Conservation (phyloP, 345 rosid species). For the Mercurialis annua region DNA sequence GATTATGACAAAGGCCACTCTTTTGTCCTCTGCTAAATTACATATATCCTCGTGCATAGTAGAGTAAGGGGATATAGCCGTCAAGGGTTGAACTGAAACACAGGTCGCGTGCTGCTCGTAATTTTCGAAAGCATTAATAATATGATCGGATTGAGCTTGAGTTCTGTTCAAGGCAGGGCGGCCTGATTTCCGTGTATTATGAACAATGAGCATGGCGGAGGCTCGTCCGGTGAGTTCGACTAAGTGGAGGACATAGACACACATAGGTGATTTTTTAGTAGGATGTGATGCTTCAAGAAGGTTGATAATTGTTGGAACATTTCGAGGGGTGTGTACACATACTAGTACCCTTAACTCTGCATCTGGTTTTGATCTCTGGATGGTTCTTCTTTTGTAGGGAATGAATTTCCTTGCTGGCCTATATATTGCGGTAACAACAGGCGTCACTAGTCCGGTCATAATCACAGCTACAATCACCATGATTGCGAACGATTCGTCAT, state of each 20-base stretch:
- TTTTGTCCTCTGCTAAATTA: conserved; percentile 82
- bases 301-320: conserved; percentile 85
- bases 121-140: conserved; percentile 79
- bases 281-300: conserved; percentile 86
- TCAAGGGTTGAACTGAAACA: conserved; percentile 75
- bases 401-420: conserved; percentile 55
- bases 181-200: conserved; percentile 67
- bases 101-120: conserved; percentile 60
- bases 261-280: conserved; percentile 67
- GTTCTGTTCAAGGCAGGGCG: conserved; percentile 71
- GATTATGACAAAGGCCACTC: conserved; percentile 63
- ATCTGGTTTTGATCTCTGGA: conserved; percentile 64
- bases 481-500: conserved; percentile 68
- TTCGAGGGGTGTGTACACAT: conserved; percentile 80
- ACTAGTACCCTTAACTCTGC: conserved; percentile 61
- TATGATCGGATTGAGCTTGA: conserved; percentile 94
- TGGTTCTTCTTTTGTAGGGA: conserved; percentile 64
- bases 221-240: conserved; percentile 96
- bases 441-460: conserved; percentile 71
- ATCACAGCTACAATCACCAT: conserved; percentile 76
- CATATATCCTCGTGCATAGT: conserved; percentile 96
- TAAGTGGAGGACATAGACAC: conserved; percentile 78
- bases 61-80: conserved; percentile 88
- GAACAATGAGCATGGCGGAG: conserved; percentile 91
- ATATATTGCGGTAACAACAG: conserved; percentile 56